Evolutionary conservation across 306 rosid species (phyloP), one percentile per base, ranked within the genome.

Genomic region (Quercus cerris): DNA sequence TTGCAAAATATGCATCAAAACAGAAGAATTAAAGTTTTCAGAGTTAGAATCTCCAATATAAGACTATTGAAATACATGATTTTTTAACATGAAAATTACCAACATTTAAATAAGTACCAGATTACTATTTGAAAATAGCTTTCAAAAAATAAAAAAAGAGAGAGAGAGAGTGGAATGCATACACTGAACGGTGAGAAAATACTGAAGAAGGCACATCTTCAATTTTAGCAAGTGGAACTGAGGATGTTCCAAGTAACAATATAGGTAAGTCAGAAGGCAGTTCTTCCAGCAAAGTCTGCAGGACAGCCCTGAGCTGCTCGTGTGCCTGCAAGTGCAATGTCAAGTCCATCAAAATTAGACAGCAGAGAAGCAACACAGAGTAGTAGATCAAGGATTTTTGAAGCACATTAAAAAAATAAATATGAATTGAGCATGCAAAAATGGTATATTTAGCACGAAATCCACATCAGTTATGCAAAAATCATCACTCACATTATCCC

Each of bases 271-370:
- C 93, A 61, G 98, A 93, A 14, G 99, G 98, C 79, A 95, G 82
- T 38, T 93, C 99, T 75, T 95, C 98, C 41, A 95, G 85, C 83
- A 95, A 84, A 59, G 97, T 91, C 86, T 93, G 80, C 78, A 93
- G 85, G 86, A 95, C 99, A 75, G 94, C 98, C 81, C 97, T 88
- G 74, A 95, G 92, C 80, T 95, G 99, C 83, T 90, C 96, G 79
- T 91, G 96, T 61, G 99, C 98, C 98, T 95, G 94, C 85, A 76
- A 33, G 98, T 93, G 94, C 85, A 79, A 33, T 44, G 72, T 57
- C 71, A 81, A 79, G 83, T 49, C 52, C 68, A 70, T 81, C 79
- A 71, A 86, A 38, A 70, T 74, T 75, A 85, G 74, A 31, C 71
- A 78, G 81, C 71, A 83, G 33, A 55, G 54, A 52, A 79, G 58